Evolutionary conservation across 1,284 basidiomycete genomes (phyloP), one percentile per base, ranked within the genome.

Genomic region (Heimioporus retisporus): DNA sequence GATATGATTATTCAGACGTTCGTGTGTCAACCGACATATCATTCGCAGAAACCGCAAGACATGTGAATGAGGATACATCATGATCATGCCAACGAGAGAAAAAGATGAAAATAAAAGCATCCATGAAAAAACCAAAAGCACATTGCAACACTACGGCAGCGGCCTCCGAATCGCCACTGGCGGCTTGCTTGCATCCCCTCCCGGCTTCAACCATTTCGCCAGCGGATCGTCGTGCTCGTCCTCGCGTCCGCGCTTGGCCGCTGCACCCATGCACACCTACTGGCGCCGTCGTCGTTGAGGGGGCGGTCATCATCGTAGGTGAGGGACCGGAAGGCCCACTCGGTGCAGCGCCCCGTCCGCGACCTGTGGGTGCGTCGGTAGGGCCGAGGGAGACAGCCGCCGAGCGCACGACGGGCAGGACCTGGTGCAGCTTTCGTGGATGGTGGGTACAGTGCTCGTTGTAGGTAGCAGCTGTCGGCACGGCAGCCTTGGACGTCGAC

Each of bases 191-290:
- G 55, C 61, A 21, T 71, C 72, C 2, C 56, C 63, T 7, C 86
- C 85, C 59, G 90, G 88, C 76, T 92, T 93, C 67, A 93, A 70
- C 50, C 92, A 86, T 73, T 94, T 94, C 1, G 87, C 90, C 23
- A 93, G 81, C 8, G 91, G 88, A 70, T 90, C 88, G 44, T 90
- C 89, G 8, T 75, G 60, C 23, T 80, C 84, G 51, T 90, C 88
- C 63, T 93, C 92, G 25, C 91, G 84, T 51, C 87, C 85, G 25
- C 92, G 86, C 72, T 94, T 94, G 25, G 73, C 81, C 18, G 90
- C 90, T 16, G 90, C 91, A 23, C 91, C 91, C 72, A 88, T 85
- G 86, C 50, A 92, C 84, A 16, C 78, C 80, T 6, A 74, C 71
- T 1, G 66, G 48, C 23, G 77, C 66, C 1, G 72, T 65, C 1